A percentile compares a stretch with the other conserved stretches of the same genome.
Conservation (phyloP, 139 green algal species). For the Chlorella vulgaris region DNA sequence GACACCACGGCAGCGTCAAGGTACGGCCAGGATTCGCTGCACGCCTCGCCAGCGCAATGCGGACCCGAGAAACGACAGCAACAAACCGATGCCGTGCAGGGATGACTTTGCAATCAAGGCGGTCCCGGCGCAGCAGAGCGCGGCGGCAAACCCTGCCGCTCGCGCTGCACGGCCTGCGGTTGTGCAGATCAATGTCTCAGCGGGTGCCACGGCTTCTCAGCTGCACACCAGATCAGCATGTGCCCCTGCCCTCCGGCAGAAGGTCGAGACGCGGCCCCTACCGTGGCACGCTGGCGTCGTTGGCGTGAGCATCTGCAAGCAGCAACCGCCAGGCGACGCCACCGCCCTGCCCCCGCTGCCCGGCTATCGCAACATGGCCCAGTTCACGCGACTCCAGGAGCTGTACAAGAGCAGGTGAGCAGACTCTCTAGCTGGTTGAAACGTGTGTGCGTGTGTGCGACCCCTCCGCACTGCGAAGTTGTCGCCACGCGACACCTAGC, state of each 20-base stretch:
- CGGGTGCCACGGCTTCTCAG: neutral
- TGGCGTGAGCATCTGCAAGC: neutral
- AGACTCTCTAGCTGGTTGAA: too few species aligned
- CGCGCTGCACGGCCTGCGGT: neutral
- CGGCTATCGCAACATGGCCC: slow-evolving; percentile 4
- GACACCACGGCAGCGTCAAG: neutral
- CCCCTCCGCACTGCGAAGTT: too few species aligned
- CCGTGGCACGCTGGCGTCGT: neutral
- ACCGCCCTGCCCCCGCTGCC: neutral
- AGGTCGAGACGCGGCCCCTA: neutral
- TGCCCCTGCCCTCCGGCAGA: neutral
- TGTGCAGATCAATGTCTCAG: neutral
- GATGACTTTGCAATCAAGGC: slow-evolving; percentile 18
- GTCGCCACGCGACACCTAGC: too few species aligned
- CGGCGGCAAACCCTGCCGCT: neutral
- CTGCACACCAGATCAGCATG: neutral
- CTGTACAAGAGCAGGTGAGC: slow-evolving; percentile 17
- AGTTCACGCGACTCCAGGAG: slow-evolving; percentile 7
- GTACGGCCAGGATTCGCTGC: neutral
- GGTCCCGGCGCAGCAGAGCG: neutral
- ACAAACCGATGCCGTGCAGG: too few species aligned
- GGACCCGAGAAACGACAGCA: too few species aligned
- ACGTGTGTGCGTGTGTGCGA: too few species aligned
- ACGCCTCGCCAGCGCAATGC: too few species aligned
- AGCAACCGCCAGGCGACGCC: neutral